Evolutionary conservation across 1,284 basidiomycete genomes (phyloP), one percentile per base, ranked within the genome.

Genomic region (Leccinum pachyderme): DNA sequence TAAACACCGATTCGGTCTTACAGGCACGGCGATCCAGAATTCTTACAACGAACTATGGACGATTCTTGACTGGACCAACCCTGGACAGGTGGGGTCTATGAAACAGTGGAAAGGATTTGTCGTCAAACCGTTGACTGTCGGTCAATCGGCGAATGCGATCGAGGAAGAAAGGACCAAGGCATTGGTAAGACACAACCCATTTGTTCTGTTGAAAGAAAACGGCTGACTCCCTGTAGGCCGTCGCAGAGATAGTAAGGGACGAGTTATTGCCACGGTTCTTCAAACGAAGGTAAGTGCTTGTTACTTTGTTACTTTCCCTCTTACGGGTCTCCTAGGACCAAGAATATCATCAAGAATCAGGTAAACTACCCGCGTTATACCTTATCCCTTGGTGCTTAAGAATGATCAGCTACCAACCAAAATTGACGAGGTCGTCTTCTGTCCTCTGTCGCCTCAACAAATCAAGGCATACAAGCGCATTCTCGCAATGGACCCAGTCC

Each of bases 381-480:
- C 2, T 4, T 28, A n/a, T 39, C n/a, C 49, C 51, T 1, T 37
- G 22, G 35, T 5, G 44, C 12, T 56, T 41, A 7, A 49, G 28
- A 8, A 12, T 33, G 35, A n/a, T 22, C 61, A 93, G 84, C 77
- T 95, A 12, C 93, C 93, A 0, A 75, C 77, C 59, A 95, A 95
- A 74, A 81, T 78, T 0, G 93, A 95, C 63, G 79, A 91, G 64
- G 87, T 95, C n/a, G 90, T 94, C 6, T 93, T 95, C 65, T 95
- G 93, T 66, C 91, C 91, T 15, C 72, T 95, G 47, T 88, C 89
- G 0, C 56, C 73, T 0, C 78, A 73, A 35, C 93, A 95, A 69
- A 79, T 83, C 22, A 65, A 70, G 11, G 87, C 84, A 0, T 95
- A 95, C 72, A 87, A 82, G 60, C 77, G 80, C 3, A 79, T 95